Evolutionary conservation across 179 eudicot species (phyloP).

Genomic region (Beta corolliflora): DNA sequence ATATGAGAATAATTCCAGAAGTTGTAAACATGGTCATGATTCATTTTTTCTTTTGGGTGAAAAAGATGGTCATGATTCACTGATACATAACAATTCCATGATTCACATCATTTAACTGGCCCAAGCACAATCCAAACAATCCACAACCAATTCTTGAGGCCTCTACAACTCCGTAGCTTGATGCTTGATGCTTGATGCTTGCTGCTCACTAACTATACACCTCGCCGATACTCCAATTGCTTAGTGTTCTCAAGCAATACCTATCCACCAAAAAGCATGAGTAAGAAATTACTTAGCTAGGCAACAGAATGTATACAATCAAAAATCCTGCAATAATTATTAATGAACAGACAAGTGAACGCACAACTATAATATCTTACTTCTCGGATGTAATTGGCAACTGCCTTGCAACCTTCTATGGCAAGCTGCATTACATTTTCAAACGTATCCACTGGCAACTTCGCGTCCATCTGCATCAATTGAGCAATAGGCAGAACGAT

Average conservation of each 20-base stretch:
- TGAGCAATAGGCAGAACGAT: background rate
- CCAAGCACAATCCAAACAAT: background rate
- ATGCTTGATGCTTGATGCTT: background rate
- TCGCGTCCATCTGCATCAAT: conserved; percentile 81
- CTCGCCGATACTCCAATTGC: conserved; percentile 71
- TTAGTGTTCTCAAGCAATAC: conserved; percentile 74
- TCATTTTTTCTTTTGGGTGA: background rate
- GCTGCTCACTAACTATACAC: conserved; percentile 36
- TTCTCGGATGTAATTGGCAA: conserved; percentile 82
- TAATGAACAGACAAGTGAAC: background rate
- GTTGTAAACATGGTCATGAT: background rate
- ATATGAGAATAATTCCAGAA: background rate
- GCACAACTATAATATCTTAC: conserved; percentile 41
- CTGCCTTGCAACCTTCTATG: conserved; percentile 92
- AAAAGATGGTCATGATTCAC: background rate
- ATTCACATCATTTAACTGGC: background rate
- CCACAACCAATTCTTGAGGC: background rate
- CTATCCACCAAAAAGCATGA: conserved; percentile 35
- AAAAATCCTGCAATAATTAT: background rate
- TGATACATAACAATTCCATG: background rate
- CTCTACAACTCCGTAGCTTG: background rate
- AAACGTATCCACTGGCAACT: conserved; percentile 72
- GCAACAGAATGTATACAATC: background rate
- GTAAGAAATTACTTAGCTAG: too few species aligned
- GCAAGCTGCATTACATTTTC: conserved; percentile 94